Conservation (phyloP, 2,329 filamentous ascomycete genomes). For the Geosmithia flava region DNA sequence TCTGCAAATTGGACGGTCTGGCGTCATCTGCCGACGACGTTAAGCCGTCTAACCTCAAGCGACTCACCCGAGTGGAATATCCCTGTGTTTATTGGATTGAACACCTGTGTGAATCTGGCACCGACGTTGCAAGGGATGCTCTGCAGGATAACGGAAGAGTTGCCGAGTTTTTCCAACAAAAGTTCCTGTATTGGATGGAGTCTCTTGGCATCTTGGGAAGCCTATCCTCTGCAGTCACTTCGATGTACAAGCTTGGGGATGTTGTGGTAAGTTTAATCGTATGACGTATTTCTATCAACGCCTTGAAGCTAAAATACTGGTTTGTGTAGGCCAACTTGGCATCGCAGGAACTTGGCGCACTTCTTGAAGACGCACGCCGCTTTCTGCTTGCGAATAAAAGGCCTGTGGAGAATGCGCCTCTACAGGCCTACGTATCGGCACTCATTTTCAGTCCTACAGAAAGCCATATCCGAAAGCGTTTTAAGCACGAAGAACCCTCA, state of each 20-base stretch:
- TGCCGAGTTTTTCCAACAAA: slow-evolving; percentile 16
- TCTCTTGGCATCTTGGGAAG: neutral
- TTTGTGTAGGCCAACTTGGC: neutral
- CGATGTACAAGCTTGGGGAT: neutral
- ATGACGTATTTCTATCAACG: neutral
- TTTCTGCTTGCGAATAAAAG: neutral
- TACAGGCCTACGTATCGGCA: slow-evolving; percentile 3
- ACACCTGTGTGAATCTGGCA: neutral
- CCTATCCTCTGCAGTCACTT: neutral
- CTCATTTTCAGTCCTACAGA: slow-evolving; percentile 3
- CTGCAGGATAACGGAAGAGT: slow-evolving; percentile 9
- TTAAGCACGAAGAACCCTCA: neutral
- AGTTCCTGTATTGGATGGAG: neutral
- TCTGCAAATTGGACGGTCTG: slow-evolving; percentile 14
- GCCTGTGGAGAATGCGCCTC: slow-evolving; percentile 1
- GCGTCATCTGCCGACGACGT: slow-evolving; percentile 5
- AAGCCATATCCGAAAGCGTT: slow-evolving; percentile 1
- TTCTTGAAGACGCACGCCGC: neutral
- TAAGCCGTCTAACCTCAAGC: slow-evolving; percentile 4
- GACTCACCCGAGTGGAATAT: slow-evolving; percentile 7
- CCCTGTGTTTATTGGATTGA: slow-evolving; percentile 10
- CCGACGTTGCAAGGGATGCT: neutral
- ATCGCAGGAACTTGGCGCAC: neutral
- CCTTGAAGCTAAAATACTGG: slow-evolving; percentile 6
- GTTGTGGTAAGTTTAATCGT: neutral